Evolutionary conservation across 23 red algal genomes (phyloP).

Genomic region (Gracilaria caudata): DNA sequence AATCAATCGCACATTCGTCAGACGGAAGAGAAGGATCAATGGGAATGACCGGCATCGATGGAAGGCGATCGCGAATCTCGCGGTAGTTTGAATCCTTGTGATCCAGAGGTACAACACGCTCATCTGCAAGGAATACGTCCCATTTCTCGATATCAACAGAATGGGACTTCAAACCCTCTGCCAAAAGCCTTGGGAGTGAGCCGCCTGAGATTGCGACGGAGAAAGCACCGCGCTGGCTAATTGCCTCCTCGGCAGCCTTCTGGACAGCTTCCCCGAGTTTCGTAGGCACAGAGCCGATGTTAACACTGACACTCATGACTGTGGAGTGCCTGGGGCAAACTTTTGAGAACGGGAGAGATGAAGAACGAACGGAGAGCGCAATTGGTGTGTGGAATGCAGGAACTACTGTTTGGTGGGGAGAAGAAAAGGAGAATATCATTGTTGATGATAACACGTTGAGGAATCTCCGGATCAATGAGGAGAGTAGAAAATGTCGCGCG

Average conservation of each 20-base stretch:
- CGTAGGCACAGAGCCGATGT: slow-evolving; percentile 13
- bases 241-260: not conserved
- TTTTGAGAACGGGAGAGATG: not conserved
- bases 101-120: slow-evolving; percentile 78
- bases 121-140: slow-evolving; percentile 81
- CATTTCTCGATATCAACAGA: slow-evolving; percentile 2
- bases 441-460: slow-evolving; percentile 21
- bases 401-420: not conserved
- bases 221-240: slow-evolving; percentile 21
- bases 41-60: slow-evolving; percentile 35
- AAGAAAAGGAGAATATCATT: slow-evolving; percentile 19
- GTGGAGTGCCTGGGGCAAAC: not conserved
- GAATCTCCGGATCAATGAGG: not conserved
- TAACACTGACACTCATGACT: not conserved
- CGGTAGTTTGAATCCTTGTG: slow-evolving; percentile 82
- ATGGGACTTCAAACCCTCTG: slow-evolving; percentile 11
- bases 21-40: slow-evolving; percentile 49
- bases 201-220: slow-evolving; percentile 61
- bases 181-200: slow-evolving; percentile 43
- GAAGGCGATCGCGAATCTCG: slow-evolving; percentile 33
- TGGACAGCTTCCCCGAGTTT: slow-evolving; percentile 4
- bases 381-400: slow-evolving; percentile 16
- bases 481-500: slow-evolving; percentile 22
- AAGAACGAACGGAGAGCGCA: not conserved
- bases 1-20: slow-evolving; percentile 39